Conservation (phyloP, 371 early-diverging fungal genomes). For the Rhizopus arrhizus region DNA sequence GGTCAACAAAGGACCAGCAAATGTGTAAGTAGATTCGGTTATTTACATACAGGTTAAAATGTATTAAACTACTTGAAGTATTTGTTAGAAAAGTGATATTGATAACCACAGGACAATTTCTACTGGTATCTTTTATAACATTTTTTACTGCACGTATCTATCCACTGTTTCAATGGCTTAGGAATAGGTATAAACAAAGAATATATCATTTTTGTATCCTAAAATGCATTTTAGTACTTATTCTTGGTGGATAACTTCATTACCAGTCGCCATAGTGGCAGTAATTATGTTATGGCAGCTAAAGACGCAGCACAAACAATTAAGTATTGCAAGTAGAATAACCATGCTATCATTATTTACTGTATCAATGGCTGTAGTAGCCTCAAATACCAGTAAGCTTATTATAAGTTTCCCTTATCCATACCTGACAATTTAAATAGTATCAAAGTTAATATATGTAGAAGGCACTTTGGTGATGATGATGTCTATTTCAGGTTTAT, state of each 20-base stretch:
- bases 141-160: conserved; percentile 21
- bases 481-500: conserved; percentile 23
- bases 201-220: not conserved
- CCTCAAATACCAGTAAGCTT: conserved; percentile 19
- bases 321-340: conserved; percentile 6
- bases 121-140: conserved; percentile 44
- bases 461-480: conserved; percentile 23
- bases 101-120: conserved; percentile 57
- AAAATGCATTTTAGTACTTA: conserved; percentile 10
- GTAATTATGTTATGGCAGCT: conserved; percentile 26
- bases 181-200: conserved; percentile 17
- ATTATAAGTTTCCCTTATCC: not conserved
- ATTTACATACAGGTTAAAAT: not conserved
- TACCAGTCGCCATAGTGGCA: conserved; percentile 13
- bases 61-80: not conserved
- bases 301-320: conserved; percentile 18
- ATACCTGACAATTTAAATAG: conserved; percentile 1
- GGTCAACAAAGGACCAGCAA: conserved; percentile 22
- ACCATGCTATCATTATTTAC: conserved; percentile 9
- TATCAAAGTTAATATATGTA: conserved; percentile 26
- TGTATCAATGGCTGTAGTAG: conserved; percentile 10
- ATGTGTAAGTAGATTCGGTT: conserved; percentile 11
- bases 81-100: conserved; percentile 26
- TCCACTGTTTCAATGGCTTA: conserved; percentile 30
- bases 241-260: conserved; percentile 23